A percentile compares a stretch with the other conserved stretches of the same genome.
These are phyloP conservation scores for Geranomyces variabilis DNA, from an alignment of 192 early-diverging fungal genomes.

Conservation along the genomic window DNA sequence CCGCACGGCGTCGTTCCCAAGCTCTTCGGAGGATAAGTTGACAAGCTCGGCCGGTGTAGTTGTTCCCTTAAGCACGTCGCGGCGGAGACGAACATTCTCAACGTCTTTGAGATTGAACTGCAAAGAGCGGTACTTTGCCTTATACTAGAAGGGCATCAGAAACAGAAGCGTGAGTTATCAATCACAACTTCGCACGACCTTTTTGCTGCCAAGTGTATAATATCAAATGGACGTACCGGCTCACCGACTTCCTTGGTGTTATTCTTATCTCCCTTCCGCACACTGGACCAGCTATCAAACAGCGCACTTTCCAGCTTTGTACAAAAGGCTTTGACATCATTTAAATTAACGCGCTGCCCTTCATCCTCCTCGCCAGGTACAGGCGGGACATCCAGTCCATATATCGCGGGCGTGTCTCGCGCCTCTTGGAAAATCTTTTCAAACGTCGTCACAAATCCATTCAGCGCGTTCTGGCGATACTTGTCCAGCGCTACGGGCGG, in stretches of 20 bases:
- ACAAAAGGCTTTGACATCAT: constrained; percentile 36
- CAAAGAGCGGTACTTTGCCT: constrained; percentile 47
- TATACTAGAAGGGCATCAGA: constrained; percentile 42
- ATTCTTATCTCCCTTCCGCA: neutral
- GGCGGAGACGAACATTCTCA: constrained; percentile 37
- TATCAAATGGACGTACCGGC: constrained; percentile 27
- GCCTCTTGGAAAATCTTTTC: constrained; percentile 26
- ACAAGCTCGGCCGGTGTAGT: constrained; percentile 35
- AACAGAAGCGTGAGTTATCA: too few relatives aligned
- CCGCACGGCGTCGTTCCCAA: constrained; percentile 68
- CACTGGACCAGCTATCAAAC: constrained; percentile 32
- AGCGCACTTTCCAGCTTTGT: constrained; percentile 43
- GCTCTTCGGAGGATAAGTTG: constrained; percentile 36
- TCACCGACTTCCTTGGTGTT: constrained; percentile 11
- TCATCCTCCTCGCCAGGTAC: neutral
- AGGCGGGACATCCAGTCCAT: neutral
- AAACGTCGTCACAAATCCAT: constrained; percentile 37
- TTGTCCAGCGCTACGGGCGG: constrained; percentile 36
- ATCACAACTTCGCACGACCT: too few relatives aligned
- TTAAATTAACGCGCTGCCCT: constrained; percentile 17
- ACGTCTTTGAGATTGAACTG: constrained; percentile 57
- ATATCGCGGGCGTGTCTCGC: constrained; percentile 14
- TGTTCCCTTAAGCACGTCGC: constrained; percentile 32
- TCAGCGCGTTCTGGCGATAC: constrained; percentile 30
- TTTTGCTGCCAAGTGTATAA: too few relatives aligned